Base-by-base conservation (phyloP, 306 rosid genomes). In the Vicia villosa region DNA sequence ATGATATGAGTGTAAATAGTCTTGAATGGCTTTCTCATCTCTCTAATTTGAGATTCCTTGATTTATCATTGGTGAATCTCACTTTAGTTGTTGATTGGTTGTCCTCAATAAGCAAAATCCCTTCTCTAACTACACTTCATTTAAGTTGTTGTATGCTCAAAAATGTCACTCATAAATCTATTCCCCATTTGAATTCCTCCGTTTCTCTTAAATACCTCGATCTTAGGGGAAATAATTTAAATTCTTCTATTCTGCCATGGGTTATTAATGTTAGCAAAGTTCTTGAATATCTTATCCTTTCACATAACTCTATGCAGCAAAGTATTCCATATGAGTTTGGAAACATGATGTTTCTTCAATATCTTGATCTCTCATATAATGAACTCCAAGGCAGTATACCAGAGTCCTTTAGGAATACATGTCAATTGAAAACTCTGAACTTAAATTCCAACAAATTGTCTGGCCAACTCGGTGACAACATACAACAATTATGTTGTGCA, bases 21-120 rank as follows among this genome's bases (percentile, higher is more conserved):
- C 63, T 74, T 69, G 51, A 65, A n/a, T n/a, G n/a, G n/a, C n/a
- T n/a, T n/a, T n/a, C n/a, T n/a, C n/a, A n/a, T n/a, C n/a, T n/a
- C n/a, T n/a, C n/a, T n/a, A n/a, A n/a, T n/a, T n/a, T n/a, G n/a
- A n/a, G n/a, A n/a, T n/a, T n/a, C n/a, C n/a, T 14, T 82, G 86
- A 78, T 20, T 75, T 54, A 28, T 74, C 49, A 70, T 16, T 22
- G 71, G 75, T 21, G 14, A 15, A 61, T 74, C 69, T 71, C 21
- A 20, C 56, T 52, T 8, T 3, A n/a, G 66, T 9, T 1, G 1
- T 5, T 28, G 69, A 82, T 42, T 78, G 78, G 78, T 21, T 5
- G 30, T 37, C 54, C 30, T 52, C 68, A 60, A 22, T 60, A 42
- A 54, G 36, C 56, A 34, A 64, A 5, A 54, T 75, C n/a, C n/a